Conservation (phyloP, 2,329 filamentous ascomycete genomes). For the Niveomyces coronatus region DNA sequence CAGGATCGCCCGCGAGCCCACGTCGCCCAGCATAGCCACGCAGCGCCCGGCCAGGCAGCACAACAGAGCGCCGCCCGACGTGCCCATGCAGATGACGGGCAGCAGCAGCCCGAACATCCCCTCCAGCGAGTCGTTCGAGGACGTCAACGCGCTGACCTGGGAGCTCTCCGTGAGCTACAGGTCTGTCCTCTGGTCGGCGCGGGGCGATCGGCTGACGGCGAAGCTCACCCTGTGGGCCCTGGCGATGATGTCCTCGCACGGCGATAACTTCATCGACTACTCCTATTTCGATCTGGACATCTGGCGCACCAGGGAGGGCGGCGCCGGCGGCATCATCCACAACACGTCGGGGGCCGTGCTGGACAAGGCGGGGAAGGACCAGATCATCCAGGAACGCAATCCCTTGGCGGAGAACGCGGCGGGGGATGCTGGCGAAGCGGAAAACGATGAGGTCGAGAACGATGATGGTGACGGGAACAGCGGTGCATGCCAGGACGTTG, state of each 20-base stretch:
- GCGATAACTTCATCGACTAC: not conserved
- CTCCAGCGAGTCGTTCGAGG: not conserved
- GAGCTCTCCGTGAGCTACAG: not conserved
- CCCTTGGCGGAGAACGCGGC: too few relatives aligned
- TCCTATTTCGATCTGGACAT: not conserved
- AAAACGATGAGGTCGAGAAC: too few relatives aligned
- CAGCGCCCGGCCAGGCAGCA: not conserved
- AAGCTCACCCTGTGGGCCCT: conserved; percentile 1
- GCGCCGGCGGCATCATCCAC: not conserved
- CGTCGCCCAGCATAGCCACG: not conserved
- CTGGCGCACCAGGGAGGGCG: not conserved
- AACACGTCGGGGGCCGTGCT: too few relatives aligned
- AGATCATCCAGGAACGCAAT: too few relatives aligned
- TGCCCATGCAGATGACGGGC: not conserved
- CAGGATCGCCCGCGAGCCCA: not conserved
- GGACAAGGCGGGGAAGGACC: too few relatives aligned
- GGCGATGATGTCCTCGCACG: not conserved
- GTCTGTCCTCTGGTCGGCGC: not conserved
- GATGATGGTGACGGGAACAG: too few relatives aligned
- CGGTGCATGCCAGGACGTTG: too few relatives aligned
- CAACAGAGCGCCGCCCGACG: not conserved
- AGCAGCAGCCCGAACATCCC: not conserved
- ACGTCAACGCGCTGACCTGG: not conserved
- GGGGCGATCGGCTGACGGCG: not conserved
- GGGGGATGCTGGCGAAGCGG: too few relatives aligned